Base-by-base conservation (phyloP, 1,139 yeast genomes). In the Lodderomyces orthopsilosis region DNA sequence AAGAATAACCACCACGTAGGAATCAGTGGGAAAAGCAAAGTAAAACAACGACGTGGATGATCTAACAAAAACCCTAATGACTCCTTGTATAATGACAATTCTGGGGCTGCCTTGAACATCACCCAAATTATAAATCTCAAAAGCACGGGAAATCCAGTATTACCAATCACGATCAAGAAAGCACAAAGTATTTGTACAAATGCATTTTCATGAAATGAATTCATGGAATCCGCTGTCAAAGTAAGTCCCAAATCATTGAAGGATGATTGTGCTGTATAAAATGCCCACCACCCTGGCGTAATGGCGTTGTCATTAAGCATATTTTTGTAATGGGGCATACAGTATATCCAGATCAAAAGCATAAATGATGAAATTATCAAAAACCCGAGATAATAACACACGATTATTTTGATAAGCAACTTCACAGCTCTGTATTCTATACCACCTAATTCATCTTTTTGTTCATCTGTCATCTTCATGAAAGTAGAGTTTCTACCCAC, bases 31-130 rank as follows among this genome's bases (percentile, higher is more conserved):
- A 93, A 93, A 43, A 94, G 68, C 47, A 93, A 68, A 1, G 98
- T 91, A 59, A 93, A 93, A 61, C 98, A 93, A 57, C 99, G 85
- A 56, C 99, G 82, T 1, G 99, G 99, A 59, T 93, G 98, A 54
- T 91, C 98, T 40, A 93, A 70, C 44, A 93, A 64, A 55, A 94
- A 93, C 1, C 90, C 94, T 19, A 91, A 66, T 7, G 95, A 85
- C 58, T 93, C 98, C 47, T 77, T 77, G 48, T 70, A 71, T 62
- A 76, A 70, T 28, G 91, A 83, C 33, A 83, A 62, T 1, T 84
- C 88, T 32, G 77, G 85, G 0, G 95, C 74, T 17, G 82, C 41
- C 51, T 82, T 84, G 65, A 80, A 83, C 62, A 85, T 54, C 0
- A 83, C 47, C 97, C 98, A 91, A 41, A 93, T 85, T 36, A 87